A percentile compares a stretch with the other conserved stretches of the same genome.
phyloP scores from a whole-genome alignment of 1,284 basidiomycete genomes.

The Boletellus deceptivus region DNA sequence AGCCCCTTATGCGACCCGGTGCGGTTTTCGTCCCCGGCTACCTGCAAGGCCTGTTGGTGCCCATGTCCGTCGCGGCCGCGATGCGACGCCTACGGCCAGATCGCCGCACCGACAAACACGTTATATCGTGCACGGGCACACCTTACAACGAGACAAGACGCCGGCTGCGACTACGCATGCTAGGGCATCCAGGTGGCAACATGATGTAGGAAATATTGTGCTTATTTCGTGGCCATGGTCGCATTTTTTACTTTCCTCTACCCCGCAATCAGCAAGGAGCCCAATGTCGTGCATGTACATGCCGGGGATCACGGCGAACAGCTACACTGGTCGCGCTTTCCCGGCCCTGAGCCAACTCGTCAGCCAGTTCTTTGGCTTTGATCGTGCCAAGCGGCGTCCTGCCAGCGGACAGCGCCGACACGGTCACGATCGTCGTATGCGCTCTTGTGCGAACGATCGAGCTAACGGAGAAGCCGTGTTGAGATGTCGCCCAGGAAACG shows the following conservation, averaged over 20 bases:
- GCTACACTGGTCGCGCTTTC: conserved; percentile 5
- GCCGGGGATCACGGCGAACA: not conserved
- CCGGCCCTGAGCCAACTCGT: conserved; percentile 14
- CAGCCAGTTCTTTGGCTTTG: conserved; percentile 28
- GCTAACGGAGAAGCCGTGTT: conserved; percentile 14
- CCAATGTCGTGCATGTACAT: conserved; percentile 2
- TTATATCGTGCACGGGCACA: too few relatives aligned
- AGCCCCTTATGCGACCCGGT: too few relatives aligned
- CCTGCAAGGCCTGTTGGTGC: too few relatives aligned
- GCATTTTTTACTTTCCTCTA: not conserved
- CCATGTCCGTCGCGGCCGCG: too few relatives aligned
- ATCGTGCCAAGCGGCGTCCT: conserved; percentile 24
- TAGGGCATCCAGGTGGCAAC: not conserved
- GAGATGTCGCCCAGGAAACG: conserved; percentile 5
- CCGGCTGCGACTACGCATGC: too few relatives aligned
- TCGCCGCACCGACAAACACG: too few relatives aligned
- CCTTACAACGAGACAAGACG: too few relatives aligned
- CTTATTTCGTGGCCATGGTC: not conserved
- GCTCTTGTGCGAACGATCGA: conserved; percentile 31
- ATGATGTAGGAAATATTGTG: too few relatives aligned
- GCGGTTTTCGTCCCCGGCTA: too few relatives aligned
- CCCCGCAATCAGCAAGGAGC: not conserved
- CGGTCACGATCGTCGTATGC: conserved; percentile 28
- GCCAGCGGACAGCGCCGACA: conserved; percentile 14
- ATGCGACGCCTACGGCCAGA: too few relatives aligned